Conservation (phyloP, 495 filamentous ascomycete species). For the Saxophila tyrrhenica region DNA sequence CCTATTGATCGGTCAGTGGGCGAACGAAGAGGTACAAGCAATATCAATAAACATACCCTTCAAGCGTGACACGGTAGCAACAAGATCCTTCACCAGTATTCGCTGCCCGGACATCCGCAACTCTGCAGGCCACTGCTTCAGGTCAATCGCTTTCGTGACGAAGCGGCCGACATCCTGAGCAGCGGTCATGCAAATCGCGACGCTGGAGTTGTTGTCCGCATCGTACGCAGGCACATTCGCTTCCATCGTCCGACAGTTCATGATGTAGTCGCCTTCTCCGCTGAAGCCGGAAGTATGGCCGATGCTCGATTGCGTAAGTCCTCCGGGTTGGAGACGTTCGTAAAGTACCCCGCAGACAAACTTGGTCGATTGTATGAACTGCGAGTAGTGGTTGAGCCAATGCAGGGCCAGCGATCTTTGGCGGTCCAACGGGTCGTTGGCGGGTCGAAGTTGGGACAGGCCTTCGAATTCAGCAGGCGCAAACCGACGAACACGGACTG, state of each 20-base stretch:
- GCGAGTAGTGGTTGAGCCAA: conserved; percentile 42
- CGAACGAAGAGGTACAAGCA: neutral
- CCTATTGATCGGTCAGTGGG: conserved; percentile 7
- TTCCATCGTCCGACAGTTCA: conserved; percentile 45
- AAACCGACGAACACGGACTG: conserved; percentile 53
- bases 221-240: conserved; percentile 48
- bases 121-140: conserved; percentile 54
- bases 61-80: conserved; percentile 17
- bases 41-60: conserved; percentile 25
- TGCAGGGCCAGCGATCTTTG: conserved; percentile 45
- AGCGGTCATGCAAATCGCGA: conserved; percentile 53
- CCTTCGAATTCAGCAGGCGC: conserved; percentile 70
- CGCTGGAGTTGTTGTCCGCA: conserved; percentile 34
- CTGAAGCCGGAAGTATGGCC: conserved; percentile 38
- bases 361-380: conserved; percentile 49
- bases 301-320: conserved; percentile 44
- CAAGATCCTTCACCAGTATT: conserved; percentile 29
- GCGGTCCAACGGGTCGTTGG: conserved; percentile 39
- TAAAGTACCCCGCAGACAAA: conserved; percentile 69
- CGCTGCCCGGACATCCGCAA: conserved; percentile 53
- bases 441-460: conserved; percentile 31
- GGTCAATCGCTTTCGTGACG: conserved; percentile 49
- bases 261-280: conserved; percentile 50
- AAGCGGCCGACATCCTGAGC: conserved; percentile 56
- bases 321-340: conserved; percentile 58